Evolutionary conservation across 1,284 basidiomycete genomes (phyloP), one percentile per base, ranked within the genome.

Genomic region (Marasmius sp.): DNA sequence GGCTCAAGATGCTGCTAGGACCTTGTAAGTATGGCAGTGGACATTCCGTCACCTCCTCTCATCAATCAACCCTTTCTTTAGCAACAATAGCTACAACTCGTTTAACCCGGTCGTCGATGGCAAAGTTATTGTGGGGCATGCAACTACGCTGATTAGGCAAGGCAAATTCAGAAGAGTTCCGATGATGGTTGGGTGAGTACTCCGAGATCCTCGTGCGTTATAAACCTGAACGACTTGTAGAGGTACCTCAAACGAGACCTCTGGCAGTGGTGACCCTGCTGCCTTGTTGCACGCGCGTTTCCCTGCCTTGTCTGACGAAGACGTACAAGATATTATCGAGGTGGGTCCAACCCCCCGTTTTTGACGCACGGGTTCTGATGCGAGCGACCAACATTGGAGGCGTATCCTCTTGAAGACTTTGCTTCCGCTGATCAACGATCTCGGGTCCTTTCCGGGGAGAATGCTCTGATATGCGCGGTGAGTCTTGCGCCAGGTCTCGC

Each of bases 181-280:
- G 14, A 66, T 87, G 1, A 81, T 88, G 36, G 80, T 85, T 45
- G 85, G 85, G 85, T 86, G 67, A 50, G 79, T 70, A 38, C 57
- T n/a, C 3, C 27, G n/a, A 22, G 20, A 9, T 3, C 10, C 2
- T 52, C 3, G 39, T 27, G 8, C 11, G 20, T 10, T 45, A 22
- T n/a, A 59, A 18, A 12, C n/a, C 1, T 36, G n/a, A 43, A 16
- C 16, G n/a, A 1, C 27, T 1, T 36, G 53, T 45, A 85, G 85
- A 3, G 72, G 84, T 0, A 85, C 83, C 0, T 81, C 84, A 16
- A 85, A 88, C 58, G 84, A 87, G 67, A 83, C 85, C 2, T 77
- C 77, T 1, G 71, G 75, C 6, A 77, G 77, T 14, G 37, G 34
- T 14, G 49, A 45, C 18, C 38, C 49, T 39, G 65, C 64, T 1